Percentiles rank a stretch among this genome's conserved stretches.
Conservation (phyloP, 2,329 filamentous ascomycete genomes). For the Podosphaera xanthii region DNA sequence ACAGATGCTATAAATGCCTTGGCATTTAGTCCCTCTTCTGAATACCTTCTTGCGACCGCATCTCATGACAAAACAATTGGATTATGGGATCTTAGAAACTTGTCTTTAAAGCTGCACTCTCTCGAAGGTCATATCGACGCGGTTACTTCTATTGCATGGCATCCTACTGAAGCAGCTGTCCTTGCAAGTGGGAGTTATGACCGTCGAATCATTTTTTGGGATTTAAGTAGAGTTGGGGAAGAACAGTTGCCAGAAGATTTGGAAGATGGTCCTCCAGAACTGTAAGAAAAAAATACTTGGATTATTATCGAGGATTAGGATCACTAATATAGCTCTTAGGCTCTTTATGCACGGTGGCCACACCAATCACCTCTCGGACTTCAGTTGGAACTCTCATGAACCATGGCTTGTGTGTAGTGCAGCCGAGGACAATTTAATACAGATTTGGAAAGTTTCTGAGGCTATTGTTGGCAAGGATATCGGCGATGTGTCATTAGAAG, state of each 20-base stretch:
- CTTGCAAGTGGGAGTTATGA: slow-evolving; percentile 85
- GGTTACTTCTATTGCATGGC: slow-evolving; percentile 85
- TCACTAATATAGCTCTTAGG: slow-evolving; percentile 1
- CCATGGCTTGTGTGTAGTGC: slow-evolving; percentile 92
- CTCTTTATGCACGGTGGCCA: slow-evolving; percentile 98
- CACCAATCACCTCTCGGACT: slow-evolving; percentile 89
- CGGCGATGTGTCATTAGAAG: slow-evolving; percentile 51
- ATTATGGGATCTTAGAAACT: slow-evolving; percentile 82
- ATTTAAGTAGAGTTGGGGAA: slow-evolving; percentile 72
- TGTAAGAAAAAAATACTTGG: slow-evolving; percentile 33
- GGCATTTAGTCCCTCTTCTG: slow-evolving; percentile 79
- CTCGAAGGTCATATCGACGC: slow-evolving; percentile 73
- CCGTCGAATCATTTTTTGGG: slow-evolving; percentile 88
- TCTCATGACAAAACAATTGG: slow-evolving; percentile 90
- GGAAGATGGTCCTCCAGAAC: slow-evolving; percentile 82
- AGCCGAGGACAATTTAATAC: slow-evolving; percentile 87
- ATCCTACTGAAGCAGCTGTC: slow-evolving; percentile 72
- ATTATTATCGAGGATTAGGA: neutral
- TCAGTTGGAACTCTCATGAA: slow-evolving; percentile 92
- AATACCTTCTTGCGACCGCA: slow-evolving; percentile 74
- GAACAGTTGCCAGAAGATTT: slow-evolving; percentile 89
- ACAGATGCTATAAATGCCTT: slow-evolving; percentile 88
- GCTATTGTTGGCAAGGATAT: slow-evolving; percentile 60
- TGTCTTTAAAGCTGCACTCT: slow-evolving; percentile 73
- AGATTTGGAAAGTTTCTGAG: slow-evolving; percentile 78